Evolutionary conservation across 1,284 basidiomycete species (phyloP).

Genomic region (Irpex sp.): DNA sequence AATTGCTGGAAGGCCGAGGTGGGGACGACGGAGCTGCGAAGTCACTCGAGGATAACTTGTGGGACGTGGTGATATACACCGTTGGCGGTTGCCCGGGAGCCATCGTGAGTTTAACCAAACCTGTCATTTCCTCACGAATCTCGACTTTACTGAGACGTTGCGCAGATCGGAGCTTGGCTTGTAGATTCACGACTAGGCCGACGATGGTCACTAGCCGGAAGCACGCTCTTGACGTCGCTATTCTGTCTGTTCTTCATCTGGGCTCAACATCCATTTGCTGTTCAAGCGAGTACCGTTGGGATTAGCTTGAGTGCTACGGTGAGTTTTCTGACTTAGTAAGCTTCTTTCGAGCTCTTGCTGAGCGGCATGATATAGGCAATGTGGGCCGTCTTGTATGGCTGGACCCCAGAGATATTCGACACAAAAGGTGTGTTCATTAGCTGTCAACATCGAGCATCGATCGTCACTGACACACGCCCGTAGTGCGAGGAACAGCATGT

Average conservation of each 20-base stretch:
- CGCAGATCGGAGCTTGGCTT: constrained; percentile 84
- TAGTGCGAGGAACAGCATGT: constrained; percentile 86
- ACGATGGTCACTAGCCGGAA: constrained; percentile 74
- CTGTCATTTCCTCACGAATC: background rate
- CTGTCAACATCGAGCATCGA: background rate
- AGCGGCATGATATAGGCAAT: constrained; percentile 52
- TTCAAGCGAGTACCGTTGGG: constrained; percentile 76
- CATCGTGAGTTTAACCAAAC: constrained; percentile 47
- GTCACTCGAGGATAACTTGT: constrained; percentile 62
- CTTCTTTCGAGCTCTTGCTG: background rate
- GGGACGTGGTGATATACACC: constrained; percentile 82
- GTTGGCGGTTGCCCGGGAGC: constrained; percentile 87
- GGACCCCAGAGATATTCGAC: constrained; percentile 89
- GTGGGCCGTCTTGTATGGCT: constrained; percentile 88
- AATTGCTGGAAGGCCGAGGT: constrained; percentile 68
- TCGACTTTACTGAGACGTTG: background rate
- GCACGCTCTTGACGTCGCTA: constrained; percentile 77
- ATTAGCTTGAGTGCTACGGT: constrained; percentile 83
- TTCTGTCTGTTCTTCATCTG: constrained; percentile 76
- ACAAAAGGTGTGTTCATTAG: constrained; percentile 51
- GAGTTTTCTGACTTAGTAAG: constrained; percentile 19
- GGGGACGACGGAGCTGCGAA: constrained; percentile 35
- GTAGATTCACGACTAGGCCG: constrained; percentile 80
- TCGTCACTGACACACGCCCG: no score
- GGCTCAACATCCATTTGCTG: constrained; percentile 57